Conservation (phyloP, 768 basidiomycete species). For the Boletus vinaceobasis region DNA sequence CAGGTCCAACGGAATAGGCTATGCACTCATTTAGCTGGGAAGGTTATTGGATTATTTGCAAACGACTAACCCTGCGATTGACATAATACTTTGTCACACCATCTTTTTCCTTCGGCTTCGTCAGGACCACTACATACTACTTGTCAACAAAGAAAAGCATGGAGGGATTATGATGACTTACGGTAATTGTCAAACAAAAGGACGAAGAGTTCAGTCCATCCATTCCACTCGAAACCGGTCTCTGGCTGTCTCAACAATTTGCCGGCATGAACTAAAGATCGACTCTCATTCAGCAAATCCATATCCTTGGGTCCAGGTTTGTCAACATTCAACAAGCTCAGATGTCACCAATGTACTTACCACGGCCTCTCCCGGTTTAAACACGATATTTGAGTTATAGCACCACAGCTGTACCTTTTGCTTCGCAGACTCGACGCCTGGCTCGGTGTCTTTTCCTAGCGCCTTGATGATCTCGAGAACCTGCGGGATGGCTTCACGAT, state of each 20-base stretch:
- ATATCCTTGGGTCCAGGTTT: slow-evolving; percentile 55
- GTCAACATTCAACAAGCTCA: background rate
- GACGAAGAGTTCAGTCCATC: slow-evolving; percentile 87
- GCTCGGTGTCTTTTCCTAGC: slow-evolving; percentile 83
- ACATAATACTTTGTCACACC: slow-evolving; percentile 74
- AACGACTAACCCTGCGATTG: slow-evolving; percentile 63
- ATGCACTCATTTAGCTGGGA: slow-evolving; percentile 1
- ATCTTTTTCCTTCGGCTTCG: slow-evolving; percentile 79
- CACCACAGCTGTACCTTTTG: slow-evolving; percentile 89
- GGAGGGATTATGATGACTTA: slow-evolving; percentile 36
- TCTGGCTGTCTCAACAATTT: slow-evolving; percentile 86
- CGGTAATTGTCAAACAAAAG: slow-evolving; percentile 94
- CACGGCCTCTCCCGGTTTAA: slow-evolving; percentile 74
- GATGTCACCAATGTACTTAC: slow-evolving; percentile 30
- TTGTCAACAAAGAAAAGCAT: slow-evolving; percentile 6
- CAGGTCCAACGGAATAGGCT: slow-evolving; percentile 94
- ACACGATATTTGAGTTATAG: slow-evolving; percentile 74
- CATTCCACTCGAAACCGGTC: slow-evolving; percentile 81
- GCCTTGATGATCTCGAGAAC: slow-evolving; percentile 85
- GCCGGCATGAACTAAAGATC: slow-evolving; percentile 81
- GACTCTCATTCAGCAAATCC: slow-evolving; percentile 80
- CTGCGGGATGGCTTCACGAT: slow-evolving; percentile 76
- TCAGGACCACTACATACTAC: slow-evolving; percentile 69
- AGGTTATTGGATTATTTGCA: background rate
- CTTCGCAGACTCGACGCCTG: slow-evolving; percentile 80